These are phyloP conservation scores for Nicotiana tomentosiformis DNA, from an alignment of 257 asterid species.

Conservation along the genomic window DNA sequence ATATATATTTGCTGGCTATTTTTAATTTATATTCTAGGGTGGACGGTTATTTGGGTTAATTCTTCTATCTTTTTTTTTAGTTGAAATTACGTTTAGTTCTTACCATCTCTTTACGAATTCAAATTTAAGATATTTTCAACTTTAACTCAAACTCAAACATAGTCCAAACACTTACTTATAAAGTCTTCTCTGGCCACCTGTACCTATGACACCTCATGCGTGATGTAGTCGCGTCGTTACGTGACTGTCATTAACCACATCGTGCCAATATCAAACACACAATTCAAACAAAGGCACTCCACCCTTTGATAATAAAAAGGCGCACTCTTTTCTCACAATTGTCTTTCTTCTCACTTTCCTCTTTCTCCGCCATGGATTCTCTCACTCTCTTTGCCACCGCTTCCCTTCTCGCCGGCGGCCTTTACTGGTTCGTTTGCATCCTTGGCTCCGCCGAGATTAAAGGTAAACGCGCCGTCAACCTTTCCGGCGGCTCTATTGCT, in stretches of 20 bases:
- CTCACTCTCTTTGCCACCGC: slow-evolving; percentile 52
- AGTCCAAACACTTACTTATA: neutral
- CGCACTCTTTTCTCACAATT: neutral
- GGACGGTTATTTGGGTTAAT: too few species aligned
- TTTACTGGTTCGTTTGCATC: slow-evolving; percentile 61
- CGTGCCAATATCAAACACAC: neutral
- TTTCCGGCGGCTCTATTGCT: slow-evolving; percentile 73
- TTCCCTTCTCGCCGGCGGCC: slow-evolving; percentile 47
- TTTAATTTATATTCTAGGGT: too few species aligned
- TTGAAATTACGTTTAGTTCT: too few species aligned
- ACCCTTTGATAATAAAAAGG: neutral
- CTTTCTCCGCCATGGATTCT: slow-evolving; percentile 31
- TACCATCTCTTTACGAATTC: too few species aligned
- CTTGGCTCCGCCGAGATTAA: slow-evolving; percentile 69
- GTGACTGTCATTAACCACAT: neutral
- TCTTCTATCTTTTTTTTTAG: too few species aligned
- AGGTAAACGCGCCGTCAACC: slow-evolving; percentile 59
- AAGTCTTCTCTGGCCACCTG: neutral
- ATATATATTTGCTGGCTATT: too few species aligned
- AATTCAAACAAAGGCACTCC: neutral
- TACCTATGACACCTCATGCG: neutral
- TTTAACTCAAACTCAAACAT: too few species aligned
- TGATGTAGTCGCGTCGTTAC: neutral
- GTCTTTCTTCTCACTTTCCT: neutral
- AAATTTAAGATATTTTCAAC: too few species aligned